Percentiles rank a stretch among this genome's conserved stretches.
phyloP scores from a whole-genome alignment of 1,284 basidiomycete genomes.

The Gymnopus androsaceus region DNA sequence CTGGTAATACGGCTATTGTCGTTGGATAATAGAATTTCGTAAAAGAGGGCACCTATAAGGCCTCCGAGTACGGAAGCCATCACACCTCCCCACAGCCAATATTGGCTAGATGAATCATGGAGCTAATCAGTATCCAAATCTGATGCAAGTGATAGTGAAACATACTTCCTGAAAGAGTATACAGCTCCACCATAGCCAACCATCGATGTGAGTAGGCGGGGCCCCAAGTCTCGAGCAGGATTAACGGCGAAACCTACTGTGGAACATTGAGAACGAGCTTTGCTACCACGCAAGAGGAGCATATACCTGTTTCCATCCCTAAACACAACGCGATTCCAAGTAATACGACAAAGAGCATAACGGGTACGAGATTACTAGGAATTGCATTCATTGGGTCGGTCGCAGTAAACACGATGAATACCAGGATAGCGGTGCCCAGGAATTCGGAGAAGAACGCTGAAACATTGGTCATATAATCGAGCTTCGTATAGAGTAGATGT shows the following conservation, averaged over 20 bases:
- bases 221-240: constrained; percentile 54
- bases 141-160: not conserved
- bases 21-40: constrained; percentile 38
- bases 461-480: constrained; percentile 27
- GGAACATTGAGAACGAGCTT: not conserved
- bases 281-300: not conserved
- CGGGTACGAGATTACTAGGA: constrained; percentile 37
- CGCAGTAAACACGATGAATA: constrained; percentile 32
- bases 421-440: constrained; percentile 37
- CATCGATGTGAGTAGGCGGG: constrained; percentile 47
- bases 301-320: constrained; percentile 38
- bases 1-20: constrained; percentile 30
- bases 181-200: constrained; percentile 46
- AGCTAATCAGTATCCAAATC: constrained; percentile 9
- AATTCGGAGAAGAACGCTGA: constrained; percentile 39
- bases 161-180: constrained; percentile 30
- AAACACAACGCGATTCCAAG: constrained; percentile 39
- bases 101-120: constrained; percentile 32
- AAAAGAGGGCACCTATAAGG: constrained; percentile 35
- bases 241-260: constrained; percentile 43
- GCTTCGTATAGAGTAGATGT: constrained; percentile 18
- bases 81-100: constrained; percentile 53
- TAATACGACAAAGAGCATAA: constrained; percentile 40
- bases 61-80: constrained; percentile 38
- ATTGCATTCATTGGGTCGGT: constrained; percentile 36